Conservation (phyloP, 2,329 filamentous ascomycete genomes). For the Cryphonectria nitschkei region DNA sequence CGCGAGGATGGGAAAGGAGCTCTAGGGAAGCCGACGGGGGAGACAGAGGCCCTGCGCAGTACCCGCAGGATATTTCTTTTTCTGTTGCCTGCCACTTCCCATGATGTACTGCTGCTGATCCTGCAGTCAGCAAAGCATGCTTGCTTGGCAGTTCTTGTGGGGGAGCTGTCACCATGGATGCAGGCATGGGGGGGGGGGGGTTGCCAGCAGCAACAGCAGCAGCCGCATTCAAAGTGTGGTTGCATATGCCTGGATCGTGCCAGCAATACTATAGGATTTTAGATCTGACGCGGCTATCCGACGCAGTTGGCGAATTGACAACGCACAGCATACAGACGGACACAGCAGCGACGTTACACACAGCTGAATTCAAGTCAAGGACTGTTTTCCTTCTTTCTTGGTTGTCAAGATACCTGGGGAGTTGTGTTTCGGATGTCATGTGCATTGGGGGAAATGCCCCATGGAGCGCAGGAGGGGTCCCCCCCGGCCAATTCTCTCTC, state of each 20-base stretch:
- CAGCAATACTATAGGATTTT: background rate
- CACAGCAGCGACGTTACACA: background rate
- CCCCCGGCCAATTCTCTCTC: background rate
- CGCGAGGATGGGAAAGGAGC: background rate
- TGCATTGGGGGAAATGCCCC: no score
- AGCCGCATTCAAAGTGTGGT: background rate
- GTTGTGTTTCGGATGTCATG: background rate
- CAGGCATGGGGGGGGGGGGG: background rate
- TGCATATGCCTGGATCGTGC: background rate
- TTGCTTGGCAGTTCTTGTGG: background rate
- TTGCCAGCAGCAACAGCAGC: background rate
- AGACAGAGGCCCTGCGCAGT: background rate
- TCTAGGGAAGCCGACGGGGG: background rate
- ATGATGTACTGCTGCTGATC: no score
- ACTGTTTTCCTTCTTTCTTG: background rate
- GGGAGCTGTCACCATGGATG: background rate
- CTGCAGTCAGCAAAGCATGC: slow-evolving; percentile 2
- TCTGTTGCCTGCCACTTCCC: background rate
- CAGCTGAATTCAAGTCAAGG: background rate
- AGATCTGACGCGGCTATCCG: slow-evolving; percentile 1
- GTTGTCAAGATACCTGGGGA: background rate
- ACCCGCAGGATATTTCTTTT: background rate
- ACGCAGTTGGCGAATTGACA: slow-evolving; percentile 11
- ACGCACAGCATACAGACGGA: slow-evolving; percentile 13
- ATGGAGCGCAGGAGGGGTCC: background rate